Evolutionary conservation across 2,329 filamentous ascomycete genomes (phyloP).

Genomic region (Cladosporium cucumerinum): DNA sequence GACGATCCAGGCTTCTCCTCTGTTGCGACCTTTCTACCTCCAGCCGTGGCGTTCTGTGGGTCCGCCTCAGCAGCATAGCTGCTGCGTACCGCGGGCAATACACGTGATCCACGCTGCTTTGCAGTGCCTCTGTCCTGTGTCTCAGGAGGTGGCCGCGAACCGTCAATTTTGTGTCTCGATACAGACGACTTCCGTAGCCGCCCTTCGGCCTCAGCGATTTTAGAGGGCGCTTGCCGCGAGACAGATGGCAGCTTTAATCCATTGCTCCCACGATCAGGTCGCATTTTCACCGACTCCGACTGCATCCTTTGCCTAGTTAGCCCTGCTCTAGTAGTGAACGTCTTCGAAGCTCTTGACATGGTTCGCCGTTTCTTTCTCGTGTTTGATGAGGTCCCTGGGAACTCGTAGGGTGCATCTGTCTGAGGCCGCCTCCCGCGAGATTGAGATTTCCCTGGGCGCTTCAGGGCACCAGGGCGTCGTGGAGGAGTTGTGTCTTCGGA

Average conservation of each 20-base stretch:
- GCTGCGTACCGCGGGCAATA: neutral
- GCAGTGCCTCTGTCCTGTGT: neutral
- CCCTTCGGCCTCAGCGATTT: neutral
- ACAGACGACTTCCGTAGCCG: neutral
- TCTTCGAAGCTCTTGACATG: neutral
- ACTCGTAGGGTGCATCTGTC: neutral
- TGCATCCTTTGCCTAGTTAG: slow-evolving; percentile 5
- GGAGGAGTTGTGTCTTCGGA: neutral
- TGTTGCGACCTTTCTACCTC: neutral
- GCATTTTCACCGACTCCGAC: neutral
- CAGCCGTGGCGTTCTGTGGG: neutral
- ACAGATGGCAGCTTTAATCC: neutral
- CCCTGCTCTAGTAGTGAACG: neutral
- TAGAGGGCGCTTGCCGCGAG: neutral
- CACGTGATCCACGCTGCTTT: neutral
- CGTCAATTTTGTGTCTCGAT: neutral
- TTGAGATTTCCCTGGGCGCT: neutral
- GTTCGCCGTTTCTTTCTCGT: neutral
- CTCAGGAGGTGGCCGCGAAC: neutral
- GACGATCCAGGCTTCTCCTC: neutral
- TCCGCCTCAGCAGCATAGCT: neutral
- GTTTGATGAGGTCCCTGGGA: neutral
- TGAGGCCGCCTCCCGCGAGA: neutral
- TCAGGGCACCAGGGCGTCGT: neutral
- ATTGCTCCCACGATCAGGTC: neutral